Percentiles rank a stretch among this genome's conserved stretches.
Conservation (phyloP, 352 stramenopile genomes). For the Pythium vanterpoolii region DNA sequence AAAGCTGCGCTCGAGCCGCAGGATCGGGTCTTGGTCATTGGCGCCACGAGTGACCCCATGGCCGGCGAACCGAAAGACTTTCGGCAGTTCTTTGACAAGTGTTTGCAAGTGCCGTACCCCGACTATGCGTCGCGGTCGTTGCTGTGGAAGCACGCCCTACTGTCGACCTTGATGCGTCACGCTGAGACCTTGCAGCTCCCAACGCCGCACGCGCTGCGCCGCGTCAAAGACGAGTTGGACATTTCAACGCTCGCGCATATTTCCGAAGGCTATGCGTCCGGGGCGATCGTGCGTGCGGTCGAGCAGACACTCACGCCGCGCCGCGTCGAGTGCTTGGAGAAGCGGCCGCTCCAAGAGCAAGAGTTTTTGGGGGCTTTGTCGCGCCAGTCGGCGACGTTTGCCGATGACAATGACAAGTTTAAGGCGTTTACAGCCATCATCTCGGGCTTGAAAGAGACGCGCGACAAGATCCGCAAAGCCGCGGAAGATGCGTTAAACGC, state of each 20-base stretch:
- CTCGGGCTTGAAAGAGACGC: slow-evolving; percentile 69
- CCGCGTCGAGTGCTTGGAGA: slow-evolving; percentile 75
- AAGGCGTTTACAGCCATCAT: slow-evolving; percentile 72
- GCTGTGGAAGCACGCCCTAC: slow-evolving; percentile 86
- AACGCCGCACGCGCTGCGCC: slow-evolving; percentile 15
- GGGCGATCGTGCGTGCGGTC: slow-evolving; percentile 76
- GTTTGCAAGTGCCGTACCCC: slow-evolving; percentile 90
- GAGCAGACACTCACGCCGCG: slow-evolving; percentile 75
- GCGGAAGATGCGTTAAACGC: slow-evolving; percentile 52
- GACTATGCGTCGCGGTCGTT: slow-evolving; percentile 89
- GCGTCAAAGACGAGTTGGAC: slow-evolving; percentile 58
- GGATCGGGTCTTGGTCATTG: slow-evolving; percentile 92
- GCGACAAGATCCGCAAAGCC: slow-evolving; percentile 62
- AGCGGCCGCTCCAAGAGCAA: slow-evolving; percentile 68
- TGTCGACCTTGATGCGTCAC: slow-evolving; percentile 42
- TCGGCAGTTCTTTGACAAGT: slow-evolving; percentile 91
- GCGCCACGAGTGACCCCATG: slow-evolving; percentile 81
- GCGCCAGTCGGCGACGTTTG: slow-evolving; percentile 56
- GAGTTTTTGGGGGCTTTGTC: slow-evolving; percentile 86
- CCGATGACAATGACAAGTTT: slow-evolving; percentile 73
- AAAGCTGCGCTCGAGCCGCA: slow-evolving; percentile 85
- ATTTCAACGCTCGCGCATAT: slow-evolving; percentile 89
- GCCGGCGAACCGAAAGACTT: slow-evolving; percentile 85
- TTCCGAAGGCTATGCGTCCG: slow-evolving; percentile 89
- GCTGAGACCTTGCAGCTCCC: slow-evolving; percentile 27